Percentiles rank a stretch among this genome's conserved stretches.
phyloP scores from a whole-genome alignment of 163 green algal genomes.

The Trebouxia gelatinosa region DNA sequence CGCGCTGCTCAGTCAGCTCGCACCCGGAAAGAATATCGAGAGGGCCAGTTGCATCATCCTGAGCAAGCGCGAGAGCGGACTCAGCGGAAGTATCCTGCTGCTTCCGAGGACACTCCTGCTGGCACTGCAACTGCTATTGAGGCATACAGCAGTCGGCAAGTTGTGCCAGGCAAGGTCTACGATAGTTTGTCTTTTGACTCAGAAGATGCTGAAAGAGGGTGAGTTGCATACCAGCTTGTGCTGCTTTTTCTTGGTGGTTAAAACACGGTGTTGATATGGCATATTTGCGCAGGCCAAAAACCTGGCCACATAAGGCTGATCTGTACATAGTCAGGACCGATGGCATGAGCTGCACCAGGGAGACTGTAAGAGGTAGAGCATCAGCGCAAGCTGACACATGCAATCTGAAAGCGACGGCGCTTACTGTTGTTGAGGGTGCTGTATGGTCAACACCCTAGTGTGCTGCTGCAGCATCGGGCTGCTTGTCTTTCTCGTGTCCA shows the following conservation, averaged over 20 bases:
- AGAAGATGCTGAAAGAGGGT: slow-evolving; percentile 5
- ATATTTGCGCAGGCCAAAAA: not conserved
- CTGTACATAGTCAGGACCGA: slow-evolving; percentile 86
- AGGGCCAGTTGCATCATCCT: too few relatives aligned
- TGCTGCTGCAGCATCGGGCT: slow-evolving; percentile 67
- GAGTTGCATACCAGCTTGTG: not conserved
- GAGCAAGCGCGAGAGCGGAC: too few relatives aligned
- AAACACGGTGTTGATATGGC: not conserved
- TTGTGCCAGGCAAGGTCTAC: slow-evolving; percentile 5
- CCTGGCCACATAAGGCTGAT: slow-evolving; percentile 62
- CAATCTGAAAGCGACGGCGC: not conserved
- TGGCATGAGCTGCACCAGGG: slow-evolving; percentile 79
- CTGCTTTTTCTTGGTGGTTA: not conserved
- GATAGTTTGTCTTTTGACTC: slow-evolving; percentile 5
- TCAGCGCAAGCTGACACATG: not conserved
- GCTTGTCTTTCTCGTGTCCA: slow-evolving; percentile 78
- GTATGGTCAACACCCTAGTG: not conserved
- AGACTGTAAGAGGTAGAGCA: slow-evolving; percentile 77
- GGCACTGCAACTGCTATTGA: too few relatives aligned
- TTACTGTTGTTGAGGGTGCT: too few relatives aligned
- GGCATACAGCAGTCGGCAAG: not conserved
- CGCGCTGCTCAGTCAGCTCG: too few relatives aligned
- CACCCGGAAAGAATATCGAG: too few relatives aligned
- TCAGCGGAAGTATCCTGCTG: too few relatives aligned
- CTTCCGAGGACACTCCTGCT: too few relatives aligned